Conservation (phyloP, 306 rosid species). For the Citrullus amarus region DNA sequence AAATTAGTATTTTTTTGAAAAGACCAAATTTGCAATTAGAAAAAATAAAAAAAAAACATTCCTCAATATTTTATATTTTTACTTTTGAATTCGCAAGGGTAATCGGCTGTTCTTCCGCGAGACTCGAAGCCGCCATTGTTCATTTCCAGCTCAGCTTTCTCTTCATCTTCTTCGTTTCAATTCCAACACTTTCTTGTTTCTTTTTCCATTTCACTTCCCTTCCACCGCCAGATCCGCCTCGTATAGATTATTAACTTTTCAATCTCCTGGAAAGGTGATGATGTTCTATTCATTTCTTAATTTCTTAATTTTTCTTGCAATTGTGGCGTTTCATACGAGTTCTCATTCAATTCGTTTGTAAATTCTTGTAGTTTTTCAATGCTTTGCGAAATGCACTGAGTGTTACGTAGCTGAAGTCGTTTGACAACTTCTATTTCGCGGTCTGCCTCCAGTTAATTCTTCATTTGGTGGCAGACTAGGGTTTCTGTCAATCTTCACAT, state of each 20-base stretch:
- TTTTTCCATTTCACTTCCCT: background rate
- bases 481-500: background rate
- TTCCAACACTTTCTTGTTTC: background rate
- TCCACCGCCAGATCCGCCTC: background rate
- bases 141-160: conserved; percentile 3
- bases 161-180: background rate
- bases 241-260: background rate
- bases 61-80: too few species aligned
- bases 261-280: background rate
- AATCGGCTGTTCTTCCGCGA: background rate
- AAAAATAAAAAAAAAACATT: too few species aligned
- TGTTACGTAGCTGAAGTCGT: background rate
- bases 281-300: background rate
- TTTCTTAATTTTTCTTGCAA: background rate
- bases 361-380: background rate
- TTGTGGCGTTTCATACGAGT: background rate
- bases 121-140: conserved; percentile 6
- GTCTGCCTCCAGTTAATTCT: conserved; percentile 1
- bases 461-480: conserved; percentile 13
- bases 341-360: background rate
- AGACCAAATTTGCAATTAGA: too few species aligned
- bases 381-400: background rate
- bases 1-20: too few species aligned
- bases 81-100: background rate
- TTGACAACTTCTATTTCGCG: background rate